Evolutionary conservation across 2,329 filamentous ascomycete genomes (phyloP).

Genomic region (Mariannaea sp.): DNA sequence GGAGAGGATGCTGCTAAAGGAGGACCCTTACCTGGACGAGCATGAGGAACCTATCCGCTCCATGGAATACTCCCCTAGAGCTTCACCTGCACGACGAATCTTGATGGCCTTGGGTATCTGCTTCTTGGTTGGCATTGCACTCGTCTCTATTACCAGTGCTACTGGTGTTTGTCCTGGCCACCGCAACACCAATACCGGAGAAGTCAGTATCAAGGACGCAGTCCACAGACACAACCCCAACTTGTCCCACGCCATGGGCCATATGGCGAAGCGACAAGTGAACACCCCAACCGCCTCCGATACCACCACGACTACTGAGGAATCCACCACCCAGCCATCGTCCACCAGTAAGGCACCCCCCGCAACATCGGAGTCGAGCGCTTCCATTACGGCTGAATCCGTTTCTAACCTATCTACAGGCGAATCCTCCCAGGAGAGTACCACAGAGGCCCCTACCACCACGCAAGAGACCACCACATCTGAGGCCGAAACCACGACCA

Average conservation of each 20-base stretch:
- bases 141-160: constrained; percentile 33
- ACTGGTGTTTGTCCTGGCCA: constrained; percentile 35
- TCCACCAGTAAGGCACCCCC: not conserved
- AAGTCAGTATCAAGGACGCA: constrained; percentile 28
- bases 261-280: constrained; percentile 67
- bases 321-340: not conserved
- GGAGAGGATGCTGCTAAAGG: constrained; percentile 39
- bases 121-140: constrained; percentile 32
- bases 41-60: constrained; percentile 31
- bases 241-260: constrained; percentile 54
- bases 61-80: constrained; percentile 21
- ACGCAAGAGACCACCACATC: not conserved
- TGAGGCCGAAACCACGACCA: constrained; percentile 3
- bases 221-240: constrained; percentile 32
- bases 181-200: constrained; percentile 24
- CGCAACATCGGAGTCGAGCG: not conserved
- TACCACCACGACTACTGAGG: constrained; percentile 6
- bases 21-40: constrained; percentile 35
- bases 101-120: constrained; percentile 34
- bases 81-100: constrained; percentile 32
- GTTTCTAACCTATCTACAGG: not conserved
- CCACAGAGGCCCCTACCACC: constrained; percentile 28
- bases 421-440: constrained; percentile 8
- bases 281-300: constrained; percentile 42
- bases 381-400: not conserved